Evolutionary conservation across 306 rosid genomes (phyloP), one percentile per base, ranked within the genome.

Genomic region (Fragaria vesca): DNA sequence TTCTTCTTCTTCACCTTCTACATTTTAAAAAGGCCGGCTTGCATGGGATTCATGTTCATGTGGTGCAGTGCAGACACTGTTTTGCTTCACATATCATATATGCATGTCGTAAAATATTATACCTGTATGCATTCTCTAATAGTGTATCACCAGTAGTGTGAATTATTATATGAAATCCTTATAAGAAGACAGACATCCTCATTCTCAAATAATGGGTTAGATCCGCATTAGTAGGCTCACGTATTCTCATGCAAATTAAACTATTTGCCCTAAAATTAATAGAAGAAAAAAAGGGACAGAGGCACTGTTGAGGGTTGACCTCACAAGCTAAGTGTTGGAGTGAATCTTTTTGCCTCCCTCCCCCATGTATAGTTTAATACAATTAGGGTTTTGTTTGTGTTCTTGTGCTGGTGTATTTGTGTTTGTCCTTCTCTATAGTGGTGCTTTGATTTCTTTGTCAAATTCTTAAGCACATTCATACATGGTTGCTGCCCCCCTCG

Each of bases 141-240:
- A 10, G 1, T 7, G 8, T 5, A 0, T 36, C 3, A 36, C 40
- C 15, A 60, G 67, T 26, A 69, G 65, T 69, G 30, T 58, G 78
- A 26, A 55, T 8, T 38, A 57, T 34, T 12, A 62, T 54, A 80
- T 57, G 15, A 34, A 3, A 58, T n/a, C 67, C 72, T 7, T 67
- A 73, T 16, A 83, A 78, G 84, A 81, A 58, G 90, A 92, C 97
- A 92, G 87, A 92, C 90, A 92, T 92, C 78, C 95, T 88, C 95
- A 83, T 86, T 87, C 85, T 87, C 77, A 84, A 89, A 89, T 76
- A 77, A 80, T 77, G 82, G 81, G 88, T 71, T 55, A 76, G 93
- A 89, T 89, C 93, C 96, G 91, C 83, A 86, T 81, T 86, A 84
- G 74, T 77, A 85, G 95, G 94, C 77, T 77, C 88, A 79, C 84